Base-by-base conservation (phyloP, 1,284 basidiomycete species). In the Puccinia novopanici region DNA sequence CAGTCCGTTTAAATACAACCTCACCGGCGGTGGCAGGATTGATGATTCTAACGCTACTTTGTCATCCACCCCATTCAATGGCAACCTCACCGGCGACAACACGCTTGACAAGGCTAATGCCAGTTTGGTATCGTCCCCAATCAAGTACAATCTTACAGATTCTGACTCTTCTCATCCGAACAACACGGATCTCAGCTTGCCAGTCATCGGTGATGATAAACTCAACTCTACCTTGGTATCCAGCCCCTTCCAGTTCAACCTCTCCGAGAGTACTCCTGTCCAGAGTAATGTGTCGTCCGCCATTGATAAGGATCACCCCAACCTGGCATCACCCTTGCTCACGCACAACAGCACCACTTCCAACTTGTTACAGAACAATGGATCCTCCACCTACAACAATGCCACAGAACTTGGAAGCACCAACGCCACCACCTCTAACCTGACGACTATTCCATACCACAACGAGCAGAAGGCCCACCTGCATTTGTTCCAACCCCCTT, bases 401-500 rank as follows among this genome's bases (percentile, higher is more conserved):
- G 50, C 19, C 24, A 45, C 3, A 2, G 2, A 2, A 34, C 13
- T 13, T 30, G 59, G 27, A 34, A 30, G 15, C 30, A 70, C 5
- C 67, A 52, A 50, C 45, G 0, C 65, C 37, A 45, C 65, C 65
- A 52, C 4, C n/a, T 50, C 67, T 5, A 50, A 15, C n/a, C 24
- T 13, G 6, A 24, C 5, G 0, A 27, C 2, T 34, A 30, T n/a
- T 52, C 67, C 42, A 15, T 45, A 70, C 8, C 67, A 52, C 45
- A n/a, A 9, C 42, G n/a, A 68, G 17, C 40, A 19, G 3, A 70
- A 70, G 48, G 45, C 67, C 59, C 74, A 3, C 74, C 74, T 22
- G 57, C 57, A n/a, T 76, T 63, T 65, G 74, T 76, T 45, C 74
- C 74, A 27, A 13, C 48, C 6, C 67, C 67, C 13, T 76, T 76